Conservation (phyloP, 495 filamentous ascomycete species). For the Penicillium cinerascens region DNA sequence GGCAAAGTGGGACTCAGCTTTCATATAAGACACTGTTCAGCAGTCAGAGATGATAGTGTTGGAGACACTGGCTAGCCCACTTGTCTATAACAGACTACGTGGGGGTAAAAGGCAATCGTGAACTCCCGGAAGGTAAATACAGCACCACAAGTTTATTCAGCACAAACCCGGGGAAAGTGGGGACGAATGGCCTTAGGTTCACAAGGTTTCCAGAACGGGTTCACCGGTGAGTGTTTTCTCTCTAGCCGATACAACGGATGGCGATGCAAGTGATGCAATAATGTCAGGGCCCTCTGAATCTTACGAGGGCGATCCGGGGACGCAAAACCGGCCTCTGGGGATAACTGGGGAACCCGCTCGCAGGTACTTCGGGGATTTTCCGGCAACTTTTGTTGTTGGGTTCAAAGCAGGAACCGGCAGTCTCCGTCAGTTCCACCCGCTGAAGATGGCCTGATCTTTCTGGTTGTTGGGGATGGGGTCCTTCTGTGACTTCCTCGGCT, state of each 20-base stretch:
- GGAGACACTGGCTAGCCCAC: too few species aligned
- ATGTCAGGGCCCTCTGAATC: not conserved
- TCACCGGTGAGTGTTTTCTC: conserved; percentile 19
- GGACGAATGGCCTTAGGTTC: not conserved
- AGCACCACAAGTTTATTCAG: too few species aligned
- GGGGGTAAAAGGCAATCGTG: too few species aligned
- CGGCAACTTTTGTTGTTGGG: not conserved
- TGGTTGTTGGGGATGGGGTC: not conserved
- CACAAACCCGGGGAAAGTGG: conserved; percentile 1
- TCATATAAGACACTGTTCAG: too few species aligned
- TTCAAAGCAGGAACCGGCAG: not conserved
- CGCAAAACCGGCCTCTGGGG: conserved; percentile 1
- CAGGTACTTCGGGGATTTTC: conserved; percentile 9
- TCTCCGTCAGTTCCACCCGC: not conserved
- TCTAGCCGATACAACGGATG: conserved; percentile 8
- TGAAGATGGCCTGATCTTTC: not conserved
- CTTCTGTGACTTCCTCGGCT: conserved; percentile 1
- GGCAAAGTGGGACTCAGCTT: too few species aligned
- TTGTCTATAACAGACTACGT: too few species aligned
- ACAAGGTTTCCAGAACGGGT: too few species aligned
- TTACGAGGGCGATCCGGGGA: conserved; percentile 2
- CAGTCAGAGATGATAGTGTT: too few species aligned
- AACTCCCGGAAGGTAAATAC: too few species aligned
- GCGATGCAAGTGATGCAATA: conserved; percentile 5
- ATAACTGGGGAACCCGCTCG: conserved; percentile 2